Percentiles rank a stretch among this genome's conserved stretches.
These are phyloP conservation scores for Botrytis tulipae DNA, from an alignment of 2,329 filamentous ascomycete genomes.

Conservation along the genomic window DNA sequence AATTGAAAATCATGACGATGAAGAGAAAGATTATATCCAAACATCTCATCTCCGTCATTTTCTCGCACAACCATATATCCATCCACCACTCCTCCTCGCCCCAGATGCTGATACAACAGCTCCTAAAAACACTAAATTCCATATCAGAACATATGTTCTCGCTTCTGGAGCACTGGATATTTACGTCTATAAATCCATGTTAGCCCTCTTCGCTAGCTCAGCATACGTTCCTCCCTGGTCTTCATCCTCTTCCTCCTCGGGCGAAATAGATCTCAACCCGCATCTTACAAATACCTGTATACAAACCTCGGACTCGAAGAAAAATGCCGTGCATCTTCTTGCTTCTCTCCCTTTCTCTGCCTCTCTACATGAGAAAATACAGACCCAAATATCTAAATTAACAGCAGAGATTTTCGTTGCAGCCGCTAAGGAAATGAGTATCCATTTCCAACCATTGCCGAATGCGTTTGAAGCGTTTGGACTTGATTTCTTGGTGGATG, in stretches of 20 bases:
- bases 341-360: conserved; percentile 56
- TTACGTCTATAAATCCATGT: conserved; percentile 86
- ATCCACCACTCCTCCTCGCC: conserved; percentile 73
- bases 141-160: conserved; percentile 89
- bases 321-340: conserved; percentile 71
- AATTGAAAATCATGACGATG: conserved; percentile 51
- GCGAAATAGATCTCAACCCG: conserved; percentile 55
- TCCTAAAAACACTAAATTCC: conserved; percentile 74
- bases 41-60: conserved; percentile 94
- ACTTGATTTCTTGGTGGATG: conserved; percentile 83
- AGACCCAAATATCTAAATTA: conserved; percentile 68
- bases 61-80: conserved; percentile 91
- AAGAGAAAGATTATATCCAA: conserved; percentile 56
- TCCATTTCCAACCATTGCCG: conserved; percentile 87
- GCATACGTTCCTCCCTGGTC: conserved; percentile 66
- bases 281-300: conserved; percentile 97
- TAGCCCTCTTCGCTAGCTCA: conserved; percentile 83
- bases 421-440: conserved; percentile 75
- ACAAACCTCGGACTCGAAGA: conserved; percentile 56
- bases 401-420: conserved; percentile 83
- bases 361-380: conserved; percentile 55
- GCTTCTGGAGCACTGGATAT: conserved; percentile 75
- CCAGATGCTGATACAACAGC: conserved; percentile 26
- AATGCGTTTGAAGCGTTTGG: conserved; percentile 93
- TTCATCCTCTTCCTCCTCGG: conserved; percentile 28